phyloP scores from a whole-genome alignment of 2,329 filamentous ascomycete species.

The Monascus ruber region DNA sequence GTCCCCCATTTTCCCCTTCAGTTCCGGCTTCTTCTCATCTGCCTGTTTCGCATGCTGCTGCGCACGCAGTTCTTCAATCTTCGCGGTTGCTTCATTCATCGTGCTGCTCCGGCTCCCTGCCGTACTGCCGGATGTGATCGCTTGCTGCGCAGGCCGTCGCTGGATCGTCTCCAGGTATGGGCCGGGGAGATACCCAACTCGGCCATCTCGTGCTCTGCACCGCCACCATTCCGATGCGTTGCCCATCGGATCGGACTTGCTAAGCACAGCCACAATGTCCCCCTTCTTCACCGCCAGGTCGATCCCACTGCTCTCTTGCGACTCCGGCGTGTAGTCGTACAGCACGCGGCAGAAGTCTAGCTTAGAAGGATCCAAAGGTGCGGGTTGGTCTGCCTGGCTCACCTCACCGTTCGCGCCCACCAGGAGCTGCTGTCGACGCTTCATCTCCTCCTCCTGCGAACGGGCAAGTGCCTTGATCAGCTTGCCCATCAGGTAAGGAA shows the following conservation, averaged over 20 bases:
- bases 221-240: conserved; percentile 96
- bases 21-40: conserved; percentile 34
- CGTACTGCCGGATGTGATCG: conserved; percentile 29
- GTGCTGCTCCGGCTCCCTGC: conserved; percentile 43
- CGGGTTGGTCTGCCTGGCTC: conserved; percentile 18
- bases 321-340: conserved; percentile 84
- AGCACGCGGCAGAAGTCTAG: conserved; percentile 92
- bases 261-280: conserved; percentile 85
- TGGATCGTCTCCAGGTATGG: conserved; percentile 77
- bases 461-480: conserved; percentile 76
- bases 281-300: conserved; percentile 90
- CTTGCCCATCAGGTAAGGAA: conserved; percentile 96
- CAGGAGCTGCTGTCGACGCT: conserved; percentile 37
- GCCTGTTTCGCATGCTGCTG: conserved; percentile 19
- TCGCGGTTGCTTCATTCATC: conserved; percentile 30
- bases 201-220: conserved; percentile 78
- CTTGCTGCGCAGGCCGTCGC: conserved; percentile 36
- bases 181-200: conserved; percentile 81
- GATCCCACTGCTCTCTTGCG: conserved; percentile 53
- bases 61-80: conserved; percentile 12
- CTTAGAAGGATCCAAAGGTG: conserved; percentile 68
- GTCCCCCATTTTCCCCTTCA: conserved; percentile 51
- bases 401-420: conserved; percentile 40
- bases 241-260: conserved; percentile 83
- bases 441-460: conserved; percentile 66